phyloP scores from a whole-genome alignment of 805 yeast genomes.

The Lipomyces yamadae region DNA sequence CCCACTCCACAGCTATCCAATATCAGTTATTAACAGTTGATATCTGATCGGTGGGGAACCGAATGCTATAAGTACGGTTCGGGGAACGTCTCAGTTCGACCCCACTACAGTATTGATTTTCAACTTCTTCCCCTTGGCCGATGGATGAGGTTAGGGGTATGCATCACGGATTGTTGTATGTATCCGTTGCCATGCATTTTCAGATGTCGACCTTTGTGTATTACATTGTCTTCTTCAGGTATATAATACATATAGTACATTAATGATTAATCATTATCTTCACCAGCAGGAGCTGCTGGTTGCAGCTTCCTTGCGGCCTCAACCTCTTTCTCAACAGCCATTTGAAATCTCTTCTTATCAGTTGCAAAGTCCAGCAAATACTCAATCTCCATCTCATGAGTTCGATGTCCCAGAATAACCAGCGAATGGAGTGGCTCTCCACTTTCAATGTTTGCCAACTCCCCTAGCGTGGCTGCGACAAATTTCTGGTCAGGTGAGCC shows the following conservation, averaged over 20 bases:
- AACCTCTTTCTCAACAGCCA: slow-evolving; percentile 51
- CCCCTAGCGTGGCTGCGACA: slow-evolving; percentile 80
- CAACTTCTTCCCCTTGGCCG: too few relatives aligned
- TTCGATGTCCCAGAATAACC: slow-evolving; percentile 86
- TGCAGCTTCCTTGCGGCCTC: slow-evolving; percentile 27
- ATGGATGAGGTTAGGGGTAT: too few relatives aligned
- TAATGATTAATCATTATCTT: slow-evolving; percentile 29
- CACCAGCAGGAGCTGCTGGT: slow-evolving; percentile 13
- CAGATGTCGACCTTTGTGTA: background rate
- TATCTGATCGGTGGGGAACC: background rate
- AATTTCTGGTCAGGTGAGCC: slow-evolving; percentile 85
- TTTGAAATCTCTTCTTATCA: slow-evolving; percentile 57
- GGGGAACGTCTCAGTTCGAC: background rate
- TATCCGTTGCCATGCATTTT: too few relatives aligned
- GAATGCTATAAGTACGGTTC: background rate
- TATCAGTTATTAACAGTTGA: background rate
- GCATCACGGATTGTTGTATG: too few relatives aligned
- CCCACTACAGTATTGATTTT: background rate
- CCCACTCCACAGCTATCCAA: background rate
- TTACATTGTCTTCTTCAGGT: background rate
- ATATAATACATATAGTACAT: background rate
- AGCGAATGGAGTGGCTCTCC: slow-evolving; percentile 95
- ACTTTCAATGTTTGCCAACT: slow-evolving; percentile 79
- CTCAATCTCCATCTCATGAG: slow-evolving; percentile 90
- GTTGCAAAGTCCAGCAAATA: slow-evolving; percentile 78